phyloP scores from a whole-genome alignment of 371 early-diverging fungal species.

The Mortierella sp. region DNA sequence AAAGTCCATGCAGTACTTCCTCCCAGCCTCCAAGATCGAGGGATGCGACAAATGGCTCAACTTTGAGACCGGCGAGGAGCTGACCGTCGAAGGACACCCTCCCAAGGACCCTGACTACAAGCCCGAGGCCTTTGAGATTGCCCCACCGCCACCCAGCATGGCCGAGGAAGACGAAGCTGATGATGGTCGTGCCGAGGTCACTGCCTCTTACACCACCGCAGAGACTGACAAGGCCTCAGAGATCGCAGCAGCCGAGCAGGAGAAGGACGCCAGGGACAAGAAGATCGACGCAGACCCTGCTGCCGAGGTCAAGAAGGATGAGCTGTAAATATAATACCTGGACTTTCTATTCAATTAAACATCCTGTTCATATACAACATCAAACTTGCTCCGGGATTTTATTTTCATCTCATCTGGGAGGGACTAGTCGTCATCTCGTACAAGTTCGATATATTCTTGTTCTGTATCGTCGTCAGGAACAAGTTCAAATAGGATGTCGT shows the following conservation, averaged over 20 bases:
- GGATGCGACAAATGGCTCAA: conserved; percentile 56
- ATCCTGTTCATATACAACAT: not conserved
- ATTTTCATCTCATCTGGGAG: no score
- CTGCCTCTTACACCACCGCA: conserved; percentile 14
- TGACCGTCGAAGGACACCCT: conserved; percentile 22
- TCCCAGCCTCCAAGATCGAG: conserved; percentile 38
- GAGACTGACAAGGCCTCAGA: conserved; percentile 5
- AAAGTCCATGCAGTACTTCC: conserved; percentile 38
- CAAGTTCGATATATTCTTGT: conserved; percentile 16
- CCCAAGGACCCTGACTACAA: conserved; percentile 32
- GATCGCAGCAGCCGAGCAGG: not conserved
- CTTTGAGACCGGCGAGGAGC: conserved; percentile 40
- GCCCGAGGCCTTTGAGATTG: conserved; percentile 37
- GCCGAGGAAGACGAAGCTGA: conserved; percentile 19
- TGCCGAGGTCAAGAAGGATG: conserved; percentile 28
- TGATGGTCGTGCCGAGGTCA: conserved; percentile 17
- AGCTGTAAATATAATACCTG: conserved; percentile 22
- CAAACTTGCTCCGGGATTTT: not conserved
- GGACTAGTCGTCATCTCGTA: conserved; percentile 11
- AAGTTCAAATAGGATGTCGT: conserved; percentile 19
- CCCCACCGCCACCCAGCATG: conserved; percentile 22
- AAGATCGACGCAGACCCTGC: not conserved
- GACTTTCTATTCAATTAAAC: not conserved
- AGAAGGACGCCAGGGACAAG: conserved; percentile 3
- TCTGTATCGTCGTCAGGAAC: conserved; percentile 25